Conservation (phyloP, 2,329 filamentous ascomycete species). For the Pleurostoma richardsiae region DNA sequence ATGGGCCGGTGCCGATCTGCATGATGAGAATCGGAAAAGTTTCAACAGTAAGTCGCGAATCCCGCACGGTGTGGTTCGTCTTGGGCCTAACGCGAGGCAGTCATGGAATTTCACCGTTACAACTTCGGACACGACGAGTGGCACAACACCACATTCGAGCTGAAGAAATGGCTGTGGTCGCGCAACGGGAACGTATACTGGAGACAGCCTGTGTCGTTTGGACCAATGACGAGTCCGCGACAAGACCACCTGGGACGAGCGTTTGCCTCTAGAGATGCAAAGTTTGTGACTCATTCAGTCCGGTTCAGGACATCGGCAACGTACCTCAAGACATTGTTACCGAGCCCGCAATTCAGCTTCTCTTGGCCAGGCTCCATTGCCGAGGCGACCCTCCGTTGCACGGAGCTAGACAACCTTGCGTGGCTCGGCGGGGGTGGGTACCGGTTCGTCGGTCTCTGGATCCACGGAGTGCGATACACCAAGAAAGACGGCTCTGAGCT, state of each 20-base stretch:
- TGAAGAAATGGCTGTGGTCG: constrained; percentile 43
- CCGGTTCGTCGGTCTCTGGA: constrained; percentile 41
- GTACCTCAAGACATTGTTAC: constrained; percentile 41
- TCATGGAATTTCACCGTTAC: constrained; percentile 36
- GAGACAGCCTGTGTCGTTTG: constrained; percentile 39
- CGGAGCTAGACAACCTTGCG: constrained; percentile 24
- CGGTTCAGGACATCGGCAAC: constrained; percentile 45
- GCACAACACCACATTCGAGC: constrained; percentile 43
- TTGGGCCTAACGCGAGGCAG: constrained; percentile 14
- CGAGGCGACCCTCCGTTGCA: constrained; percentile 32
- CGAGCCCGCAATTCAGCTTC: constrained; percentile 34
- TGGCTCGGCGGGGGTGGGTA: constrained; percentile 34
- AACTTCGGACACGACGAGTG: constrained; percentile 57
- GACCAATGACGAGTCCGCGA: constrained; percentile 38
- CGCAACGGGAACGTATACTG: constrained; percentile 29
- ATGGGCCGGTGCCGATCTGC: constrained; percentile 39
- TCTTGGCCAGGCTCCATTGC: constrained; percentile 34
- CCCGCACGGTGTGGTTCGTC: constrained; percentile 12
- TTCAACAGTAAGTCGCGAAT: constrained; percentile 23
- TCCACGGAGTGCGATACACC: constrained; percentile 45
- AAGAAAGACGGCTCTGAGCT: constrained; percentile 34
- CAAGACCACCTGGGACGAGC: constrained; percentile 22
- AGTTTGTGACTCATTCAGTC: constrained; percentile 38
- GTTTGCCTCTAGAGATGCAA: not conserved
- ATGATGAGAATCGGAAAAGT: constrained; percentile 20